Evolutionary conservation across 1,284 basidiomycete genomes (phyloP).

Genomic region (Fomes fomentarius): DNA sequence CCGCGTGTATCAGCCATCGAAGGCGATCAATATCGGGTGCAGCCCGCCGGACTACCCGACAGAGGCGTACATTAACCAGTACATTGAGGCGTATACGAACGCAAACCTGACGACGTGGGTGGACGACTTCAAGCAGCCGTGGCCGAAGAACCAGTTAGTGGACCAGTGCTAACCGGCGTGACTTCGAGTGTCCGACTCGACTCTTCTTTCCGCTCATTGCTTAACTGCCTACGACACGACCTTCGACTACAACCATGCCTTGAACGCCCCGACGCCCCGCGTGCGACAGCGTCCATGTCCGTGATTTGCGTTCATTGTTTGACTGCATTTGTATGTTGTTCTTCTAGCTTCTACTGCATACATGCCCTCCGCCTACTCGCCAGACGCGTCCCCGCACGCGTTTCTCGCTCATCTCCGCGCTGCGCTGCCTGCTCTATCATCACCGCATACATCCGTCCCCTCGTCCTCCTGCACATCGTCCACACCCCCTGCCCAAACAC

Average conservation of each 20-base stretch:
- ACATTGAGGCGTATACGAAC: conserved; percentile 42
- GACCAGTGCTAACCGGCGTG: conserved; percentile 33
- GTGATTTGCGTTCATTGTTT: background rate
- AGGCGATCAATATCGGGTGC: conserved; percentile 54
- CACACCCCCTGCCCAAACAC: background rate
- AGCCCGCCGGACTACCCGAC: conserved; percentile 58
- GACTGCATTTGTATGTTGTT: background rate
- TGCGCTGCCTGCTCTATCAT: background rate
- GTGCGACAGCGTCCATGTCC: background rate
- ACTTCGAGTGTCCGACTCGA: no score
- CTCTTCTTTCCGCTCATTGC: no score
- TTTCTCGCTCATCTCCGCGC: conserved; percentile 10
- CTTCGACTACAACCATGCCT: background rate
- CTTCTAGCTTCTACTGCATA: no score
- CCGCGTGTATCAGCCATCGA: conserved; percentile 55
- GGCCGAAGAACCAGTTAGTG: conserved; percentile 39
- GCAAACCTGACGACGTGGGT: conserved; percentile 44
- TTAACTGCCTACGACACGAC: background rate
- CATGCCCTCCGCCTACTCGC: background rate
- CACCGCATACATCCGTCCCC: background rate
- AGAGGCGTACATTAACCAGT: conserved; percentile 48
- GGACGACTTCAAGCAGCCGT: conserved; percentile 38
- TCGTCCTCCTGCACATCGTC: background rate
- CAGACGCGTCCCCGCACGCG: background rate
- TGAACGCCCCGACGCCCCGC: background rate